Percentiles rank a stretch among this genome's conserved stretches.
Evolutionary conservation across 73 alveolate genomes (phyloP).

Genomic region (Stentor coeruleus): DNA sequence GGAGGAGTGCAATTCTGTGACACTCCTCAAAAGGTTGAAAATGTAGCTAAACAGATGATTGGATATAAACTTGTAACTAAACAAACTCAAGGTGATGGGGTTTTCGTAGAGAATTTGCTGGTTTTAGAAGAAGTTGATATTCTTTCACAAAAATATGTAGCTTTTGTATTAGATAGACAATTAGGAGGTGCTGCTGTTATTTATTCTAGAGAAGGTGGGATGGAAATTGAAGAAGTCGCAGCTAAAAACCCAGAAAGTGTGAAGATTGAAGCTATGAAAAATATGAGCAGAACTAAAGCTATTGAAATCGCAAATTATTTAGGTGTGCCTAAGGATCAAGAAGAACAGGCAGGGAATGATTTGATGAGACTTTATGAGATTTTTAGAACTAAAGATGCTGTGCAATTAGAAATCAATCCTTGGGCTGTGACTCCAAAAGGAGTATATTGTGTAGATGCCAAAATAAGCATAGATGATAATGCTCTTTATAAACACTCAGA

Average conservation of each 20-base stretch:
- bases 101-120: conserved; percentile 60
- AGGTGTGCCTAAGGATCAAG: conserved; percentile 31
- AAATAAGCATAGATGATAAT: conserved; percentile 68
- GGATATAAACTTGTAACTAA: conserved; percentile 69
- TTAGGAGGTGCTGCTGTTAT: conserved; percentile 59
- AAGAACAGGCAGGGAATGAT: conserved; percentile 42
- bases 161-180: conserved; percentile 66
- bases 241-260: conserved; percentile 69
- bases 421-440: conserved; percentile 76
- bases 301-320: conserved; percentile 33
- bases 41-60: conserved; percentile 64
- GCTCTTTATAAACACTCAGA: conserved; percentile 69
- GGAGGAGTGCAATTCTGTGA: conserved; percentile 77
- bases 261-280: conserved; percentile 44
- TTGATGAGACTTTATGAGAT: conserved; percentile 50
- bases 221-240: conserved; percentile 83
- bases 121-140: conserved; percentile 81
- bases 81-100: conserved; percentile 45
- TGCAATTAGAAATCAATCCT: conserved; percentile 77
- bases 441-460: conserved; percentile 76
- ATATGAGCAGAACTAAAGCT: conserved; percentile 58
- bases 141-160: conserved; percentile 58
- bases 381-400: conserved; percentile 64
- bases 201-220: conserved; percentile 67
- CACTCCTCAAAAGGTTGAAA: conserved; percentile 63